Base-by-base conservation (phyloP, 345 rosid genomes). In the Chamaenerion angustifolium region DNA sequence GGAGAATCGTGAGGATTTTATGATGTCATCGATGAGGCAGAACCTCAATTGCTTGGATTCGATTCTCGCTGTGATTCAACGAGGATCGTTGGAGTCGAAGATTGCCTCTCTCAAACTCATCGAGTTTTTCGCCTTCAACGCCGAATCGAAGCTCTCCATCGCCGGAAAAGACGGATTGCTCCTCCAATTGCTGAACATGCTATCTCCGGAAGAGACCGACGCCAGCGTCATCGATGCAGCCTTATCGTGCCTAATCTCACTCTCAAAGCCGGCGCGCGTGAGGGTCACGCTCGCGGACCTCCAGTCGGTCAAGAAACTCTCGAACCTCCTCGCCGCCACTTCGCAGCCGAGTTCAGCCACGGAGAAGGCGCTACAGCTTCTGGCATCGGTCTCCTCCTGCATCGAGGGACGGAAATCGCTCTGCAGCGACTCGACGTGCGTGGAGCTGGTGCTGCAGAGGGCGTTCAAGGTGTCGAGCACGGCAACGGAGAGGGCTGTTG, bases 401-500 rank as follows among this genome's bases (percentile, higher is more conserved):
- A 71, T 67, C 43, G 95, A 84, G 73, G 98, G 90, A 10, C 68
- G 85, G 57, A 56, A 25, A 21, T 84, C 75, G 71, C 64, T 87
- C 1, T 65, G 75, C 37, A 49, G 61, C 0, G 80, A 72, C 51
- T 31, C 67, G 0, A 52, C 35, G 45, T 76, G 93, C 55, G 55
- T 79, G 43, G 80, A 77, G 65, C 85, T 82, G 13, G 78, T 92
- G 17, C 76, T 78, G 64, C 70, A 69, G 48, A 84, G 68, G 68
- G 64, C 79, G 58, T 54, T 87, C 72, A 92, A 87, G 52, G 88
- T 80, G 2, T 87, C 98, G 16, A 51, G 53, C 13, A 59, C 60
- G 16, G 79, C 96, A 61, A 84, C 98, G 70, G 95, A 92, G 63
- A 83, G 76, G 25, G 85, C 93, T 19, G 96, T 84, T 64, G 74